Conservation (phyloP, 1,284 basidiomycete genomes). For the Moniliella sp. region DNA sequence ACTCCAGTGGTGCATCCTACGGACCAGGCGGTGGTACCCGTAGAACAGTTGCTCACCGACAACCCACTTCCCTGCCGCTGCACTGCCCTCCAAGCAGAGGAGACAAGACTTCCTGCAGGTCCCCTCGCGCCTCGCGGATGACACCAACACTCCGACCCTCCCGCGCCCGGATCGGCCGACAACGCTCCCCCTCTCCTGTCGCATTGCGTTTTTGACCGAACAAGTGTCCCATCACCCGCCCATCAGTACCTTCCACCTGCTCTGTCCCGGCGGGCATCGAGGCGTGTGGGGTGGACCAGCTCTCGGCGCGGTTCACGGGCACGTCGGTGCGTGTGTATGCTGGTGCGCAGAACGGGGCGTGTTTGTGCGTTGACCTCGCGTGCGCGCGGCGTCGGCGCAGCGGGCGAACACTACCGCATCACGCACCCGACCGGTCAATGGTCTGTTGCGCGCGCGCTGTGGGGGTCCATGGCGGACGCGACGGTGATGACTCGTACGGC, state of each 20-base stretch:
- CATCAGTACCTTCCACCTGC: conserved; percentile 49
- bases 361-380: not conserved
- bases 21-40: not conserved
- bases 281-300: conserved; percentile 48
- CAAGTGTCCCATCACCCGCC: conserved; percentile 88
- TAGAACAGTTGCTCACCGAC: not conserved
- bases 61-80: not conserved
- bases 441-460: conserved; percentile 67
- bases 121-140: too few species aligned
- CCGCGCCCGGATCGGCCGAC: too few species aligned
- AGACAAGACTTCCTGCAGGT: too few species aligned
- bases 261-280: not conserved
- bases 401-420: conserved; percentile 41
- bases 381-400: conserved; percentile 41
- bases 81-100: not conserved
- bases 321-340: not conserved
- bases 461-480: conserved; percentile 55
- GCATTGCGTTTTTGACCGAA: conserved; percentile 36
- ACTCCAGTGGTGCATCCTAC: not conserved
- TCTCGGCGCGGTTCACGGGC: conserved; percentile 42
- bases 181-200: too few species aligned
- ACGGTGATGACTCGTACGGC: conserved; percentile 59
- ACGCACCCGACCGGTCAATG: conserved; percentile 70
- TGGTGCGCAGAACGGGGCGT: not conserved
- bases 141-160: too few species aligned